Base-by-base conservation (phyloP, 805 yeast genomes). In the Nakazawaea holstii region DNA sequence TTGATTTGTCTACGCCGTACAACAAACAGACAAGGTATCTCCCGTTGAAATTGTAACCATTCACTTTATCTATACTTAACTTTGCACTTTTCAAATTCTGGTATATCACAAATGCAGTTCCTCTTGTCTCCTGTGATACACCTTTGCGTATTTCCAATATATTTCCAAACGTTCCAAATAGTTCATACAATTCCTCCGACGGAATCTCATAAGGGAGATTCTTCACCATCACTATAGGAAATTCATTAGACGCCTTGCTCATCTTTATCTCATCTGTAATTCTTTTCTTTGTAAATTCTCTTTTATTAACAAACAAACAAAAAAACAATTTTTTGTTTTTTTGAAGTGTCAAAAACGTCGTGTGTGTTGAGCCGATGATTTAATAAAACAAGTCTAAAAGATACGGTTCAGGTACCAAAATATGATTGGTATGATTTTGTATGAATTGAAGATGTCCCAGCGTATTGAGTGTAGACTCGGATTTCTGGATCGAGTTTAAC, bases 21-120 rank as follows among this genome's bases (percentile, higher is more conserved):
- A 71, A 46, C 44, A 69, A 59, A 8, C 80, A 77, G 26, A 82
- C 81, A 31, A 82, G 55, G 55, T 81, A 82, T 47, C 87, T 55
- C 8, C 81, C 80, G 49, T 76, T 73, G 52, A 75, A 76, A 55
- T 80, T 80, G 50, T 74, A 76, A 1, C 88, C 88, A 45, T 76
- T 76, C 45, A 81, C 58, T 50, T 76, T 81, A n/a, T 69, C 73
- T 17, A 72, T 65, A 0, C 86, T 85, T 30, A 60, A 58, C n/a
- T 58, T 59, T 13, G 86, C 82, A 50, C 71, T 70, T 27, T 62
- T 61, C 15, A 73, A 49, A 39, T 74, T 75, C 44, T 72, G 73
- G 58, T 70, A 82, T 2, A 81, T 73, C 14, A 82, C 73, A 47
- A 73, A 70, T 24, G 83, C 81, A 7, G 82, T 75, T 10, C 86